Conservation (phyloP, 1,139 yeast genomes). For the Nakaseomyces glabratus region DNA sequence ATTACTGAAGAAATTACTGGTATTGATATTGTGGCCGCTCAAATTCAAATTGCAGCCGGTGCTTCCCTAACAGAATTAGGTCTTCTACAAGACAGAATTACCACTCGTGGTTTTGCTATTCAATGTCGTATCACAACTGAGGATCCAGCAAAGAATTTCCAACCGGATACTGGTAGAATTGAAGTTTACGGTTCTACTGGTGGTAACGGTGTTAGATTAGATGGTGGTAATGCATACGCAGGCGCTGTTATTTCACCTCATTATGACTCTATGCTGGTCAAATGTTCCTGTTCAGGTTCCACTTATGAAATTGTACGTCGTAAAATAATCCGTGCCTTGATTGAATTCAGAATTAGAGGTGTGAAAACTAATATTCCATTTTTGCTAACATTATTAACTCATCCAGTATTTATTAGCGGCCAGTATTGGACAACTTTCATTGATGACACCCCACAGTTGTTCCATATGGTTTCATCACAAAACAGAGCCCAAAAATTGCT, state of each 20-base stretch:
- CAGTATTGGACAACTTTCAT: conserved; percentile 97
- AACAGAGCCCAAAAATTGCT: conserved; percentile 94
- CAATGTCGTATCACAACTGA: conserved; percentile 99
- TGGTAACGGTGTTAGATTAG: conserved; percentile 98
- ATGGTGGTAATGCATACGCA: conserved; percentile 99
- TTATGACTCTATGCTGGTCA: conserved; percentile 97
- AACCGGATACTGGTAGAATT: conserved; percentile 97
- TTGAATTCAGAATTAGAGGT: conserved; percentile 97
- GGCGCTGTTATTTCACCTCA: conserved; percentile 97
- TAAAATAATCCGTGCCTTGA: conserved; percentile 92
- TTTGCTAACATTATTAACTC: conserved; percentile 82
- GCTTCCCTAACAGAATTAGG: conserved; percentile 90
- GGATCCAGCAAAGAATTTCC: conserved; percentile 93
- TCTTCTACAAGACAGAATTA: conserved; percentile 83
- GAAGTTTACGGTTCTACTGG: conserved; percentile 98
- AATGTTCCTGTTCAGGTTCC: conserved; percentile 93
- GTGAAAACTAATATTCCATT: conserved; percentile 97
- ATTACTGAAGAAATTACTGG: conserved; percentile 99
- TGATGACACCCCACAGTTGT: conserved; percentile 93
- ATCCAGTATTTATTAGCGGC: conserved; percentile 78
- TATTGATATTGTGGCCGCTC: conserved; percentile 96
- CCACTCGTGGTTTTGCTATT: conserved; percentile 95
- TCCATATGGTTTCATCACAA: conserved; percentile 90
- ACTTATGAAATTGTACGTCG: conserved; percentile 95
- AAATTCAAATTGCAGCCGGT: conserved; percentile 98